phyloP scores from a whole-genome alignment of 83 land plant genomes.

The Picea abies region DNA sequence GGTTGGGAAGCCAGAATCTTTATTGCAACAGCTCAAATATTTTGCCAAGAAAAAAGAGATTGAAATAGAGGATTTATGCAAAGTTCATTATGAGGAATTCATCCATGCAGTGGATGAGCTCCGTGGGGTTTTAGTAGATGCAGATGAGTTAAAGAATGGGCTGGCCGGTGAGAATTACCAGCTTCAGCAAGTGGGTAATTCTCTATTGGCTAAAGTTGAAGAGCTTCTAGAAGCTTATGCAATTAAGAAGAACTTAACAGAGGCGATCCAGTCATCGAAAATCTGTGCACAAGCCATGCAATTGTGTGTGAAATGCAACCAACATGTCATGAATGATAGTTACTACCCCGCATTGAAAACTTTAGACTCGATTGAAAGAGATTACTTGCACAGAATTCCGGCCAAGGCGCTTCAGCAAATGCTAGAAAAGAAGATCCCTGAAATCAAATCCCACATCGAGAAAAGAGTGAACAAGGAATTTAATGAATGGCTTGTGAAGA shows the following conservation, averaged over 20 bases:
- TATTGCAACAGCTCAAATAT: slow-evolving; percentile 74
- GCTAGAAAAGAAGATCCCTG: slow-evolving; percentile 74
- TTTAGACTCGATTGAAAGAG: slow-evolving; percentile 70
- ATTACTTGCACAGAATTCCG: slow-evolving; percentile 57
- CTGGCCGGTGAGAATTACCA: slow-evolving; percentile 65
- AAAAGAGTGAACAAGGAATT: slow-evolving; percentile 71
- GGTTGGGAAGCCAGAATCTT: slow-evolving; percentile 78
- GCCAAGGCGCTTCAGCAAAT: slow-evolving; percentile 59
- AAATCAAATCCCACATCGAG: slow-evolving; percentile 72
- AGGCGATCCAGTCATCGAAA: slow-evolving; percentile 32
- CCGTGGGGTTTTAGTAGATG: slow-evolving; percentile 92
- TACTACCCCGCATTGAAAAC: slow-evolving; percentile 86
- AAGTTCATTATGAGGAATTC: slow-evolving; percentile 91
- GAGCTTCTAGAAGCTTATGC: slow-evolving; percentile 83
- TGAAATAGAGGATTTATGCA: slow-evolving; percentile 96
- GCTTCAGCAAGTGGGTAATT: slow-evolving; percentile 76
- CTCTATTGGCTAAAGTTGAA: slow-evolving; percentile 70
- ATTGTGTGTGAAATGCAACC: slow-evolving; percentile 68
- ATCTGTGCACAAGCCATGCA: slow-evolving; percentile 53
- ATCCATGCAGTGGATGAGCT: slow-evolving; percentile 96
- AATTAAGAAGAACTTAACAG: slow-evolving; percentile 71
- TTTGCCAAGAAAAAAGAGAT: slow-evolving; percentile 89
- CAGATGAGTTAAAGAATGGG: slow-evolving; percentile 79
- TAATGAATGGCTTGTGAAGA: slow-evolving; percentile 94
- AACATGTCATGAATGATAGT: slow-evolving; percentile 40